Evolutionary conservation across 257 asterid species (phyloP), one percentile per base, ranked within the genome.

Genomic region (Marsdenia floribunda): DNA sequence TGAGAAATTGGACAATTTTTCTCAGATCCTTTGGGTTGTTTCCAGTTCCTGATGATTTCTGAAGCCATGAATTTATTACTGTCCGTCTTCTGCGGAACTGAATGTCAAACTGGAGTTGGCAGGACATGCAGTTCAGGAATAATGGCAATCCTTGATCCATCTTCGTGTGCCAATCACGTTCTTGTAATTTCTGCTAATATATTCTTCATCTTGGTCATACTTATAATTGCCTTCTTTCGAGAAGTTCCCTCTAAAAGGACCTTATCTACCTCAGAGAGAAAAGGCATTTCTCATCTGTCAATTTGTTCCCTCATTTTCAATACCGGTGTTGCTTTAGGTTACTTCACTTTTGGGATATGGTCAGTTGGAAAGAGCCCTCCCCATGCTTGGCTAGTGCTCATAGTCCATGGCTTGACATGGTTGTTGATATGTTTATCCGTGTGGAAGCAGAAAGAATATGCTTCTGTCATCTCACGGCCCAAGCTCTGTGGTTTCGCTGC

Each of bases 351-450:
- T 8, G 83, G 80, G 68, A 49, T 54, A 10, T 66, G 80, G 78
- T 64, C 59, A 47, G 5, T 75, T 33, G n/a, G 70, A 16, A 0
- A 0, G 10, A 74, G 33, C 21, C 83, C 83, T 26, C 83, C 72
- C 18, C 60, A 65, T 57, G 38, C 61, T 54, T 80, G 83, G 83
- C 33, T 80, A 0, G 46, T 66, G 10, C 37, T 64, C 38, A 13
- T 71, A 77, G 73, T 70, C 75, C 80, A 80, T 69, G 81, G 79
- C 46, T 73, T 81, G 35, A 19, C n/a, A 16, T 77, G 76, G 84
- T 38, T 70, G 71, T 42, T 81, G 18, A 57, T 81, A 19, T 59
- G 68, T 9, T 33, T 73, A 19, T 35, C 63, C 57, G 16, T 37
- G 50, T 52, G 37, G 44, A 42, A 68, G 53, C 74, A 76, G 76